Evolutionary conservation across 148 eudicot genomes (phyloP), one percentile per base, ranked within the genome.

Genomic region (Arctostaphylos glauca): DNA sequence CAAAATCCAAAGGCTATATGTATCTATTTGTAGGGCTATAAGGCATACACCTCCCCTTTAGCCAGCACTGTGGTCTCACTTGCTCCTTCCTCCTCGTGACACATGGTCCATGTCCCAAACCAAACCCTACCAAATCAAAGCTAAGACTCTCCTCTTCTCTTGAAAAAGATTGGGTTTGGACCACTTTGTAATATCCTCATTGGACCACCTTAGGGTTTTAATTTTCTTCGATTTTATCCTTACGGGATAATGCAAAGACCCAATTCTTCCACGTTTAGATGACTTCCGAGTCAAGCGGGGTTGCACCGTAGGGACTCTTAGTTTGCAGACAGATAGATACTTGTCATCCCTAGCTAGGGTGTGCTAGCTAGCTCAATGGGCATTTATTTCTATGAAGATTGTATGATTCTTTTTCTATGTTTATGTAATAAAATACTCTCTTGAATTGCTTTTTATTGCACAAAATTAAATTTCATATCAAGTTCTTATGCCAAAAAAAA

Each of bases 31-130:
- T 49, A 48, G 54, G 5, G 38, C 56, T 74, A 48, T 74, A 47
- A 41, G 78, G 38, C 55, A 48, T 74, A 49, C 55, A 74, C 8
- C 41, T 74, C 48, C 78, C 53, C 16, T 74, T 48, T 74, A 49
- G 25, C n/a, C 55, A 74, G 55, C 78, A 74, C 23, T 49, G 55
- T 49, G 78, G 78, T 74, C 78, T 74, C 55, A 66, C 43, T 16
- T 5, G 6, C 9, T 12, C 55, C 50, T 15, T 2, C 38, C 78
- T 74, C 78, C 78, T 74, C 78, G 78, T 74, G 78, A 49, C 9
- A 6, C 8, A 74, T 74, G 78, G 78, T 74, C 56, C 78, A 31
- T 74, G 23, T 18, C 76, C 50, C 23, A 72, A 5, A 18, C 50
- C 23, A 72, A 5, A 18, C 76, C 52, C 48, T 43, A 72, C 23